Evolutionary conservation across 164 flowering plant genomes (phyloP), one percentile per base, ranked within the genome.

Genomic region (Umbellularia californica): DNA sequence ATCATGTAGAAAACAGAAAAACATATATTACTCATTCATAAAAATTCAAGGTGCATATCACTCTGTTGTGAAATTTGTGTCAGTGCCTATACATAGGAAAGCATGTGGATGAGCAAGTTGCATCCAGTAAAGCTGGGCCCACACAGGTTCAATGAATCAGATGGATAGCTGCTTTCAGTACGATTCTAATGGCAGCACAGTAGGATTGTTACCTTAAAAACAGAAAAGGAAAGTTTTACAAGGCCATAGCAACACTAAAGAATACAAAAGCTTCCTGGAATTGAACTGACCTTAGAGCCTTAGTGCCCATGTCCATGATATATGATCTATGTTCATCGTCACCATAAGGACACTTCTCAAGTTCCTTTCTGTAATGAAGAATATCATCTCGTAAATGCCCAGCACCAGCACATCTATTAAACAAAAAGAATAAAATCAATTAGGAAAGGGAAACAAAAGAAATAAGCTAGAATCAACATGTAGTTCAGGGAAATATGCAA

Each of bases 331-430:
- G 79, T 75, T 95, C 98, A 77, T 91, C 95, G 68, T 87, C 87
- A n/a, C 55, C 76, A 64, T 79, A 78, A n/a, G 83, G 68, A 52
- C 77, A 74, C 81, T 85, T 90, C 76, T 89, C 83, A 23, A 92
- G 86, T 83, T 89, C 87, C 81, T 86, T 86, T 27, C 77, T 83
- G 67, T 88, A 91, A 73, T 82, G 77, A 30, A 89, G 83, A 75
- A 95, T 90, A 79, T 95, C 97, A 66, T 91, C 91, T 71, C 90
- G 82, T 72, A 93, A 77, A 82, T 91, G 89, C 67, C 97, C 99
- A 69, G 99, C 97, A 52, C 97, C 99, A 28, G 93, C 88, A 87
- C 99, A 92, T 88, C 99, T 95, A 27, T 78, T 71, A 58, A 77
- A 74, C 22, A 51, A 65, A 52, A 33, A 47, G 60, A 50, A 35